Conservation (phyloP, 1,284 basidiomycete species). For the Cystobasidiaceae sp. region DNA sequence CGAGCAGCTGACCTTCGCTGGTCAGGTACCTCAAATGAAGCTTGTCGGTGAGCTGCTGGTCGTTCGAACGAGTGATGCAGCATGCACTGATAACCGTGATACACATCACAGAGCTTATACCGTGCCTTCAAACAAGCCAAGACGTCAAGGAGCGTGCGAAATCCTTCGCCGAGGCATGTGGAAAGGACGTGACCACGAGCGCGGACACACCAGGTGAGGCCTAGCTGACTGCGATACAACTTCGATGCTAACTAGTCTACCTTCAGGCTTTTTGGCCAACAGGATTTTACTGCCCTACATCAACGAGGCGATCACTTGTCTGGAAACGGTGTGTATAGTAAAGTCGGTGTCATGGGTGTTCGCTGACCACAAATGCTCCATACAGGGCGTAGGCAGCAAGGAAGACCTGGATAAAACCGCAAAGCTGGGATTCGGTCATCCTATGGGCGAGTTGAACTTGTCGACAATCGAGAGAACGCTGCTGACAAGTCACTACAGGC, state of each 20-base stretch:
- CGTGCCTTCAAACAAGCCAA: constrained; percentile 79
- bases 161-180: constrained; percentile 78
- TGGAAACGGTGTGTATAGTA: constrained; percentile 61
- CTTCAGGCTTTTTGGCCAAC: constrained; percentile 64
- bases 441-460: constrained; percentile 76
- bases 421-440: constrained; percentile 88
- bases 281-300: constrained; percentile 89
- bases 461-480: too few species aligned
- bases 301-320: constrained; percentile 85
- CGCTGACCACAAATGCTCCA: too few species aligned
- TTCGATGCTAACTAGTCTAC: constrained; percentile 33
- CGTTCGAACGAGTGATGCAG: constrained; percentile 11
- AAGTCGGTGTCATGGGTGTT: too few species aligned
- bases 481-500: too few species aligned
- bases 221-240: constrained; percentile 60
- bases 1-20: not conserved
- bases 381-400: constrained; percentile 71
- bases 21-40: constrained; percentile 68
- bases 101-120: constrained; percentile 76
- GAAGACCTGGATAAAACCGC: constrained; percentile 95
- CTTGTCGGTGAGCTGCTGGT: constrained; percentile 27
- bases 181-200: constrained; percentile 85
- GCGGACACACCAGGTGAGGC: constrained; percentile 68
- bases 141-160: constrained; percentile 71
- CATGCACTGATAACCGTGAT: not conserved